These are phyloP conservation scores for Polymyxa betae DNA, from an alignment of 208 protist genomes.

Conservation along the genomic window DNA sequence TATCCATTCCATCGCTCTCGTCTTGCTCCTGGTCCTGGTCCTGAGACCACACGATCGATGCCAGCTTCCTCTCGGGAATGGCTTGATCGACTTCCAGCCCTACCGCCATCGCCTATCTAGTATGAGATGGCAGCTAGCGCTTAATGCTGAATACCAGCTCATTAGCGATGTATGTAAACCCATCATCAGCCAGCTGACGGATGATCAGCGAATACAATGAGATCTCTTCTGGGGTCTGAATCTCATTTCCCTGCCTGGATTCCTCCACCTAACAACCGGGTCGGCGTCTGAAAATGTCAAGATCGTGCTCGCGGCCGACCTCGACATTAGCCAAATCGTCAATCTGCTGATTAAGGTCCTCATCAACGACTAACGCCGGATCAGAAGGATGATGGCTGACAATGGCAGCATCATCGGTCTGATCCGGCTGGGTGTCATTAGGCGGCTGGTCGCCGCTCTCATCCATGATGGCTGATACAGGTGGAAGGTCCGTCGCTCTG, in stretches of 20 bases:
- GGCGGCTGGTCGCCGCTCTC: too few relatives aligned
- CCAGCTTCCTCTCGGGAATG: constrained; percentile 8
- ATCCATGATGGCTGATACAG: too few relatives aligned
- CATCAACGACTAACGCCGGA: too few relatives aligned
- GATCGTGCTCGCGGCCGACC: too few relatives aligned
- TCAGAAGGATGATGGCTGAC: too few relatives aligned
- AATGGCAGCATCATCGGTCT: too few relatives aligned
- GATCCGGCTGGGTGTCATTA: too few relatives aligned
- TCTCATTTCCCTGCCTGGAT: background rate
- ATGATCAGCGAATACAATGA: constrained; percentile 47
- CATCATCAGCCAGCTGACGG: constrained; percentile 31
- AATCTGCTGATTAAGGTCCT: too few relatives aligned
- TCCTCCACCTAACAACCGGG: too few relatives aligned
- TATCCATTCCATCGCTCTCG: background rate
- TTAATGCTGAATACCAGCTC: background rate
- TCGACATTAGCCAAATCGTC: too few relatives aligned
- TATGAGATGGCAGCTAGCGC: background rate
- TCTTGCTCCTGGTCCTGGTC: background rate
- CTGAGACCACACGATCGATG: background rate
- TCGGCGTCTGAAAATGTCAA: too few relatives aligned
- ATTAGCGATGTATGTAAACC: background rate
- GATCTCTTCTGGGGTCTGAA: background rate
- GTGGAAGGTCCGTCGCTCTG: too few relatives aligned
- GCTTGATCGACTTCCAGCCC: background rate
- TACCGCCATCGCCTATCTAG: background rate